A percentile compares a stretch with the other conserved stretches of the same genome.
phyloP scores from a whole-genome alignment of 768 basidiomycete genomes.

The Suillus brevipes region DNA sequence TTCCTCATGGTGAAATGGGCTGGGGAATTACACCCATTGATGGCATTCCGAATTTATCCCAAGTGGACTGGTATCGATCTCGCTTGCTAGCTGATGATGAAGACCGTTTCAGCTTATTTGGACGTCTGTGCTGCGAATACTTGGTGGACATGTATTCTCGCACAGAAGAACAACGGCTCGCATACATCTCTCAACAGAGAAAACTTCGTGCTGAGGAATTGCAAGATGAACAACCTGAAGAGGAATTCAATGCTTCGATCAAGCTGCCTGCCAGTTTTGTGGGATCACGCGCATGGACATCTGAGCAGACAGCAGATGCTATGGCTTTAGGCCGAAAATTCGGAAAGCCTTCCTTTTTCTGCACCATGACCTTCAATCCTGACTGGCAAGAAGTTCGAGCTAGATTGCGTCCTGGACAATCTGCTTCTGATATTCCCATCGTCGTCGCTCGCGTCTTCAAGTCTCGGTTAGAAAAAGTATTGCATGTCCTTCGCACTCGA shows the following conservation, averaged over 20 bases:
- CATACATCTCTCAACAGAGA: too few relatives aligned
- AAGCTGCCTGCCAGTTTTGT: slow-evolving; percentile 39
- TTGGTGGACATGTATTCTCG: too few relatives aligned
- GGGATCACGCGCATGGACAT: slow-evolving; percentile 36
- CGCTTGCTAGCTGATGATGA: too few relatives aligned
- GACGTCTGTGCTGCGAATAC: too few relatives aligned
- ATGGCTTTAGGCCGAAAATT: slow-evolving; percentile 32
- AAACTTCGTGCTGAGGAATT: too few relatives aligned
- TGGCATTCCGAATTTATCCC: too few relatives aligned
- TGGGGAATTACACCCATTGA: too few relatives aligned
- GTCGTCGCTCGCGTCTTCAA: slow-evolving; percentile 39
- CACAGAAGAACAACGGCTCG: too few relatives aligned
- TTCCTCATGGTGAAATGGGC: too few relatives aligned
- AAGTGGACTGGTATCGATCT: too few relatives aligned
- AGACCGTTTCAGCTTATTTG: too few relatives aligned
- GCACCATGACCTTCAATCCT: slow-evolving; percentile 43
- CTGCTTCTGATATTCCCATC: slow-evolving; percentile 35
- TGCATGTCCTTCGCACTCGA: slow-evolving; percentile 21
- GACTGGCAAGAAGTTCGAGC: slow-evolving; percentile 39
- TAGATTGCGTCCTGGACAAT: slow-evolving; percentile 35
- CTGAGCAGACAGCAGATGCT: slow-evolving; percentile 39
- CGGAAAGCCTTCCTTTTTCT: slow-evolving; percentile 37
- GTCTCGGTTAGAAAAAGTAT: slow-evolving; percentile 26
- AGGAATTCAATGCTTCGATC: slow-evolving; percentile 5
- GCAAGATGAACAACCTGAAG: slow-evolving; percentile 18